Base-by-base conservation (phyloP, 129 eudicot species). In the Saposhnikovia divaricata region DNA sequence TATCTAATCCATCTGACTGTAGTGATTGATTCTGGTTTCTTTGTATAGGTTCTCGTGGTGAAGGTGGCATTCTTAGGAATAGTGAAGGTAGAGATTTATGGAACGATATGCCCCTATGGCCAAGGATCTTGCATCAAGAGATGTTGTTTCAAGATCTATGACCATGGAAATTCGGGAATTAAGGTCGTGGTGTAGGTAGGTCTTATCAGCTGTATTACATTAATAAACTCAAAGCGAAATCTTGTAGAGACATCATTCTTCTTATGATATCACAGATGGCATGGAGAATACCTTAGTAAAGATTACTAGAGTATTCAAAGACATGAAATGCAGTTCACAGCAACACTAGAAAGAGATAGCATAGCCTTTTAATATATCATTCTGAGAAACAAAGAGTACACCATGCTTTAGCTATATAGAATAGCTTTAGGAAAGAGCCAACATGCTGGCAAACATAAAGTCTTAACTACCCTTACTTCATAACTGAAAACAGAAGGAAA, bases 151-250 rank as follows among this genome's bases (percentile, higher is more conserved):
- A 77, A 89, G 99, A 84, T 96, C 99, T 53, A 96, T 96, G 99
- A 96, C 99, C 34, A 96, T 96, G 99, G 99, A 96, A 87, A 96
- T 96, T 75, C 90, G 99, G 15, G 99, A 96, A n/a, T n/a, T n/a
- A n/a, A 90, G 99, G 99, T 53, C 99, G 99, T 86, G 99, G 99
- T 87, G 99, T 96, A 82, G 99, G 99, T 96, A 92, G 91, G 78
- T 31, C 45, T 34, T 25, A 48, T 79, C 42, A 28, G 63, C 75
- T 45, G 73, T 78, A 45, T 73, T 21, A 44, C 25, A n/a, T 44
- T 44, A 73, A 21, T 2, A 1, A n/a, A 23, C 6, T 18, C 34
- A 31, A 5, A n/a, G 12, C n/a, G 0, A 7, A 12, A 2, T 12
- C 19, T 73, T 25, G 11, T 2, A 9, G 77, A n/a, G 16, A 10